Conservation (phyloP, 1,284 basidiomycete species). For the Cryptococcus wingfieldii region DNA sequence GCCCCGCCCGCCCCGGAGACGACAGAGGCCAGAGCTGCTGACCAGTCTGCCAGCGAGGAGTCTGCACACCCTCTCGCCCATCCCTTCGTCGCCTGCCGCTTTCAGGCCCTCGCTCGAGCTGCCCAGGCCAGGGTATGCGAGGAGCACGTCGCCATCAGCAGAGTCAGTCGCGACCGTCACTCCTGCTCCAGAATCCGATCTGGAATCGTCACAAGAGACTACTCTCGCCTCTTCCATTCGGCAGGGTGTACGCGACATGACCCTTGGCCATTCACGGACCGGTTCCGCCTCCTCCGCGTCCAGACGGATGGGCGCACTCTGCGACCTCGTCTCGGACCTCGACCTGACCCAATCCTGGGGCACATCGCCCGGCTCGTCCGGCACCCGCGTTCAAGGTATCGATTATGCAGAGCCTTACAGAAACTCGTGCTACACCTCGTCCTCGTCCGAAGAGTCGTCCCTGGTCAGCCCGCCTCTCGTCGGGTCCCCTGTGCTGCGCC, state of each 20-base stretch:
- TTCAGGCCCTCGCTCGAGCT: constrained; percentile 11
- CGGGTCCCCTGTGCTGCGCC: too few relatives aligned
- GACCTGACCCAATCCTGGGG: constrained; percentile 44
- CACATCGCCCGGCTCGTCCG: constrained; percentile 10
- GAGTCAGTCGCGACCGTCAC: constrained; percentile 27
- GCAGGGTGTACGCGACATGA: neutral
- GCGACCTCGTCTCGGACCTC: constrained; percentile 39
- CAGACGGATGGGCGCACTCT: constrained; percentile 34
- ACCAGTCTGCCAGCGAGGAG: neutral
- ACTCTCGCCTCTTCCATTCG: constrained; percentile 1
- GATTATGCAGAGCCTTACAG: neutral
- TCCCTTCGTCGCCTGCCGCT: neutral
- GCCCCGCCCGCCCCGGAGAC: neutral
- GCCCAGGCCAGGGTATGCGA: constrained; percentile 11
- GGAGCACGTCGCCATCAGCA: constrained; percentile 19
- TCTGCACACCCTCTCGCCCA: constrained; percentile 1
- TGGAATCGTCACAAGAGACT: neutral
- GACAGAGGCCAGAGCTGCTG: neutral
- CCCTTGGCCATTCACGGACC: neutral
- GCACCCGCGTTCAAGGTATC: neutral
- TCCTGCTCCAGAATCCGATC: constrained; percentile 9
- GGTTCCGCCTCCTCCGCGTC: constrained; percentile 18
- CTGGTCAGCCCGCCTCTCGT: constrained; percentile 3
- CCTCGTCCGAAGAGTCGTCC: constrained; percentile 7
- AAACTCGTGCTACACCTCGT: constrained; percentile 8